phyloP scores from a whole-genome alignment of 2,329 filamentous ascomycete genomes.

The Sclerotinia subarctica region DNA sequence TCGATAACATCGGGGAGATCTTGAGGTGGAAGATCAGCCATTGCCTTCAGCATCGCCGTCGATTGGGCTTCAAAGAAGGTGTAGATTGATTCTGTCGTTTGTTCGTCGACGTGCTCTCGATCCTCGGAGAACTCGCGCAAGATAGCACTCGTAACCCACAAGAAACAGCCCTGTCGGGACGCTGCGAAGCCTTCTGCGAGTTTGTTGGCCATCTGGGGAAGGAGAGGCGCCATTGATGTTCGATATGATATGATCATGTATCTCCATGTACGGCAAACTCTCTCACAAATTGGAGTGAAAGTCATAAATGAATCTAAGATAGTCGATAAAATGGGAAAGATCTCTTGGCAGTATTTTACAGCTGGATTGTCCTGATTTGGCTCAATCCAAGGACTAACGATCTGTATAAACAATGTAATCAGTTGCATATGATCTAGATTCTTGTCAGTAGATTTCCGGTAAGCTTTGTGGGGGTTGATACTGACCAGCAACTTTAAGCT shows the following conservation, averaged over 20 bases:
- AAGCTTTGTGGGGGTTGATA: conserved; percentile 12
- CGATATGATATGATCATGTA: conserved; percentile 96
- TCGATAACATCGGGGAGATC: conserved; percentile 60
- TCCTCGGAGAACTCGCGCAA: conserved; percentile 93
- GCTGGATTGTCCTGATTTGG: conserved; percentile 77
- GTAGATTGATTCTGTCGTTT: conserved; percentile 86
- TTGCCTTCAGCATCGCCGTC: conserved; percentile 80
- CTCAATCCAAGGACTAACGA: conserved; percentile 69
- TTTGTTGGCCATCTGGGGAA: conserved; percentile 83
- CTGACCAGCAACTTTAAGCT: conserved; percentile 79
- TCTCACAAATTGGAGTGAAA: conserved; percentile 86
- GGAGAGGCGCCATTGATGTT: conserved; percentile 78
- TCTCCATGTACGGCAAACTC: conserved; percentile 92
- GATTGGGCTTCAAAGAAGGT: conserved; percentile 93
- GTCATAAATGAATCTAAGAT: conserved; percentile 84
- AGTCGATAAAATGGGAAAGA: conserved; percentile 81
- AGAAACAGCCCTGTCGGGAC: conserved; percentile 90
- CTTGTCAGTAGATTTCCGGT: not conserved
- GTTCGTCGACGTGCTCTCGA: conserved; percentile 74
- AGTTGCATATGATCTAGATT: conserved; percentile 78
- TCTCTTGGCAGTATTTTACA: conserved; percentile 93
- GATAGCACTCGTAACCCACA: conserved; percentile 97
- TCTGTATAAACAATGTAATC: conserved; percentile 84
- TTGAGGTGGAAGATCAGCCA: conserved; percentile 72
- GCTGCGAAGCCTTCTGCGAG: conserved; percentile 79